Conservation (phyloP, 768 basidiomycete genomes). For the Serendipita sp. region DNA sequence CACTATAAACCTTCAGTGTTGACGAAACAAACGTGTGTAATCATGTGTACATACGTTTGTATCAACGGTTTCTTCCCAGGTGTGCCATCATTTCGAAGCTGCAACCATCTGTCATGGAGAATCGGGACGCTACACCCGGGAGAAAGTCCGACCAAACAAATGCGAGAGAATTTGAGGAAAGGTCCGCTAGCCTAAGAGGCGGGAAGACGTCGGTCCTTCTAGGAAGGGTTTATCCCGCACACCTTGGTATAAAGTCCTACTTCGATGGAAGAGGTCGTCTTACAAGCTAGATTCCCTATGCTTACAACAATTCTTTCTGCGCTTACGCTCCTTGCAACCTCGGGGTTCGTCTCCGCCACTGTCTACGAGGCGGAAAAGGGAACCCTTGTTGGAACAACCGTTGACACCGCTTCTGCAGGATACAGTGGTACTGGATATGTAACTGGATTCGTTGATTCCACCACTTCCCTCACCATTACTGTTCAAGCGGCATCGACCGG, state of each 20-base stretch:
- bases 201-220: neutral
- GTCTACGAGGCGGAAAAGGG: conserved; percentile 9
- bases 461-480: neutral
- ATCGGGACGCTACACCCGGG: no score
- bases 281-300: neutral
- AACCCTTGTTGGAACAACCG: conserved; percentile 1
- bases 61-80: no score
- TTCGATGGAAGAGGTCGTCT: no score
- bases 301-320: neutral
- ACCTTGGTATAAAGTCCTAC: conserved; percentile 1
- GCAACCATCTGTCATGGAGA: no score
- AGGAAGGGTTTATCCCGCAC: neutral
- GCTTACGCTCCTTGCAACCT: neutral
- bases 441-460: neutral
- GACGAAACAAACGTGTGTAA: no score
- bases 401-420: conserved; percentile 2
- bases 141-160: no score
- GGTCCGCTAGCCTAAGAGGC: neutral
- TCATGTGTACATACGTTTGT: no score
- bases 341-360: neutral
- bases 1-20: no score
- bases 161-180: no score
- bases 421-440: conserved; percentile 7
- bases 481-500: neutral
- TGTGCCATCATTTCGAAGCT: no score